Percentiles rank a stretch among this genome's conserved stretches.
Evolutionary conservation across 2,329 filamentous ascomycete genomes (phyloP).

Genomic region (Colletotrichum sp.): DNA sequence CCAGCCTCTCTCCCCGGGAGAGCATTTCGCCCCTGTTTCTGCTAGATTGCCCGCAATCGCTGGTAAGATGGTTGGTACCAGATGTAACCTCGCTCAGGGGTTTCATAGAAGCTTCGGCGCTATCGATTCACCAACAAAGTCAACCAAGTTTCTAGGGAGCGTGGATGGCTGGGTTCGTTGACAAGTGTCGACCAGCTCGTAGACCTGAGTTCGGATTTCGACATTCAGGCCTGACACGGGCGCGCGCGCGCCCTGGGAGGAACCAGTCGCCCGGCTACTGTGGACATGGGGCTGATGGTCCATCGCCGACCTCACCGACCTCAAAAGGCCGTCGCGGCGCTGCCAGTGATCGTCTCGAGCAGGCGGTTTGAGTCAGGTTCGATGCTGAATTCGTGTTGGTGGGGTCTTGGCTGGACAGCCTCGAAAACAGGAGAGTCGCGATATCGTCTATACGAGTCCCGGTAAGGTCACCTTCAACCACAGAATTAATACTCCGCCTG

Average conservation of each 20-base stretch:
- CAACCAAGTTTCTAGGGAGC: not conserved
- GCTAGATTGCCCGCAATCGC: not conserved
- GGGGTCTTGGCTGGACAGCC: not conserved
- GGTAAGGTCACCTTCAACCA: not conserved
- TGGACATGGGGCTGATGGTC: not conserved
- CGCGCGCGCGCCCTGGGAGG: not conserved
- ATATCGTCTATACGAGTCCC: not conserved
- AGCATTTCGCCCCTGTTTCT: not conserved
- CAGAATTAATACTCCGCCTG: not conserved
- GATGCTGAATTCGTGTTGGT: not conserved
- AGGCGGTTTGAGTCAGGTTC: not conserved
- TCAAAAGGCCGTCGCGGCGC: not conserved
- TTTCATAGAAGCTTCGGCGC: constrained; percentile 5
- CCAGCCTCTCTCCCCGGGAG: not conserved
- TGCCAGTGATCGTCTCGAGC: not conserved
- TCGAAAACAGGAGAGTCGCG: not conserved
- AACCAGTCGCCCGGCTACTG: not conserved
- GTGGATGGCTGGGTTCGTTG: not conserved
- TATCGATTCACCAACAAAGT: constrained; percentile 2
- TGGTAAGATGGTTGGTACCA: not conserved
- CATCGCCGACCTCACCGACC: not conserved
- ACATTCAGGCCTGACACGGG: not conserved
- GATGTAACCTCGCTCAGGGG: constrained; percentile 3
- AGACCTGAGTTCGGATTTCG: not conserved
- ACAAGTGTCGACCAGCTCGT: not conserved